Evolutionary conservation across 208 protist species (phyloP).

Genomic region (Leishmania lainsoni): DNA sequence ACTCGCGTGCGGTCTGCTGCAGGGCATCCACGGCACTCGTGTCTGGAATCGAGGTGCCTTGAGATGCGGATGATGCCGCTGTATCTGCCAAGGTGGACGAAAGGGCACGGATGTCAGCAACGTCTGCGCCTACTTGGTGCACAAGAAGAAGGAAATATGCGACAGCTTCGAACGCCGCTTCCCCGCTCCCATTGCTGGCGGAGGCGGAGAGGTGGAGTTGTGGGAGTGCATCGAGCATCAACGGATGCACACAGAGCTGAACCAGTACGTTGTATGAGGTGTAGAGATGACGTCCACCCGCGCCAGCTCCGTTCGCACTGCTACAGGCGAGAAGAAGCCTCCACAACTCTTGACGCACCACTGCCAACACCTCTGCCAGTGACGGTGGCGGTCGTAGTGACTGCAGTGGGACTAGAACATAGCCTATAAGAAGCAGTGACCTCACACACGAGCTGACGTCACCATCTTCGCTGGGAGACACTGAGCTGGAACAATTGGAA

Average conservation of each 20-base stretch:
- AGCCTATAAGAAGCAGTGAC: slow-evolving; percentile 15
- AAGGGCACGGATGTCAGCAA: not conserved
- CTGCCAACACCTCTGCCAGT: slow-evolving; percentile 4
- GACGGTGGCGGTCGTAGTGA: not conserved
- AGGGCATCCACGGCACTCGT: not conserved
- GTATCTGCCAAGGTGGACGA: not conserved
- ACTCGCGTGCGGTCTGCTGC: not conserved
- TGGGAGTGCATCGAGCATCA: slow-evolving; percentile 8
- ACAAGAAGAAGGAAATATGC: not conserved
- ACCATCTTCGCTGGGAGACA: not conserved
- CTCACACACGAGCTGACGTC: slow-evolving; percentile 14
- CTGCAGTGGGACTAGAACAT: slow-evolving; percentile 8
- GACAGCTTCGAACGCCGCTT: not conserved
- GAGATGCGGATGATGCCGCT: not conserved
- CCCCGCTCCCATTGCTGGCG: not conserved
- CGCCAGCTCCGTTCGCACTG: not conserved
- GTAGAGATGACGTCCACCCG: not conserved
- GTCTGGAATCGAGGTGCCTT: too few species aligned
- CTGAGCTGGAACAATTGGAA: not conserved
- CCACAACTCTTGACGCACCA: slow-evolving; percentile 20
- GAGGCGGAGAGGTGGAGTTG: slow-evolving; percentile 1
- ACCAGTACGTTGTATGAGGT: not conserved
- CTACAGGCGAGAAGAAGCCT: slow-evolving; percentile 2
- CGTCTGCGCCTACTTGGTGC: not conserved
- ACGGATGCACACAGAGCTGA: slow-evolving; percentile 3